phyloP scores from a whole-genome alignment of 768 basidiomycete genomes.

The Kwoniella bestiolae region DNA sequence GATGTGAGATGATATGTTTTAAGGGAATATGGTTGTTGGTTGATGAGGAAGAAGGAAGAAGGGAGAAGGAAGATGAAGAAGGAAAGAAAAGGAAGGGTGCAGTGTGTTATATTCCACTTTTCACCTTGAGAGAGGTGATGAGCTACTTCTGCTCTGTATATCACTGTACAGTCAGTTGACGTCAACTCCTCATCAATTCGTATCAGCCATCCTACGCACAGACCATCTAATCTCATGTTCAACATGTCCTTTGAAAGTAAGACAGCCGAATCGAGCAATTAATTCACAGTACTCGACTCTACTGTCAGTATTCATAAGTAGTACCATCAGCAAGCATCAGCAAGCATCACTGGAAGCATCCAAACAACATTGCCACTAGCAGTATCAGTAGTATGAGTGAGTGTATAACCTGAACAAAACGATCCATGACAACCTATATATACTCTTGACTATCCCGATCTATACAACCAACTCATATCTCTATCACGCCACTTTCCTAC shows the following conservation, averaged over 20 bases:
- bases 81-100: no score
- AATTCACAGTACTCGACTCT: not conserved
- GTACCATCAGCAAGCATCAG: no score
- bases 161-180: not conserved
- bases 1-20: not conserved
- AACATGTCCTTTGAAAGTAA: not conserved
- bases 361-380: no score
- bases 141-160: not conserved
- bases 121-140: no score
- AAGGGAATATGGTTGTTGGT: no score
- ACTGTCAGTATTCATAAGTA: no score
- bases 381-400: no score
- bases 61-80: not conserved
- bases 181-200: not conserved
- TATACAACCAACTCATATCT: not conserved
- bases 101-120: not conserved
- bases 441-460: not conserved
- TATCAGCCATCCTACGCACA: not conserved
- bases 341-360: no score
- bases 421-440: not conserved
- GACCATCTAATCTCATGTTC: not conserved
- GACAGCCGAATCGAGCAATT: not conserved
- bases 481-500: constrained; percentile 49
- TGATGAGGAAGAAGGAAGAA: not conserved
- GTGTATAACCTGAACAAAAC: not conserved